Evolutionary conservation across 306 rosid genomes (phyloP).

Genomic region (Sindora glabra): DNA sequence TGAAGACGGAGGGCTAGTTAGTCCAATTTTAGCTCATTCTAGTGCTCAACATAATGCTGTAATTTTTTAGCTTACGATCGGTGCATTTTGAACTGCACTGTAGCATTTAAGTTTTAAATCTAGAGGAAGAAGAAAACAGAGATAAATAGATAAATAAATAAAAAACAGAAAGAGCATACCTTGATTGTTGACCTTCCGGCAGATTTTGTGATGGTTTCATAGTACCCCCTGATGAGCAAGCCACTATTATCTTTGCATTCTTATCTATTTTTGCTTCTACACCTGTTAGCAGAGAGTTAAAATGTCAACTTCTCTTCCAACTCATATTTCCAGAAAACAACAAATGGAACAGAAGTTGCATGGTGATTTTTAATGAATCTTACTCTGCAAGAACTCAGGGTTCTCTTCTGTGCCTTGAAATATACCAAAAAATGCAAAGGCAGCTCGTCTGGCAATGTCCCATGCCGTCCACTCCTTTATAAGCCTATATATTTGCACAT

Average conservation of each 20-base stretch:
- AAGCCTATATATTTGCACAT: constrained; percentile 92
- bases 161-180: constrained; percentile 25
- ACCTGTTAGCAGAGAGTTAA: constrained; percentile 40
- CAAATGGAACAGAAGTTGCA: neutral
- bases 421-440: constrained; percentile 94
- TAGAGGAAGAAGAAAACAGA: neutral
- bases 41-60: no score
- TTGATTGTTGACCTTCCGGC: constrained; percentile 95
- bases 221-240: constrained; percentile 87
- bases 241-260: constrained; percentile 78
- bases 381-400: constrained; percentile 78
- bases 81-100: no score
- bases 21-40: no score
- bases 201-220: constrained; percentile 90
- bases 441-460: constrained; percentile 97
- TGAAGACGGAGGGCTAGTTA: no score
- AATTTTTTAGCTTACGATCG: no score
- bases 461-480: constrained; percentile 99
- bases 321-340: neutral
- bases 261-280: constrained; percentile 69
- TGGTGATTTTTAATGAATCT: neutral
- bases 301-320: neutral
- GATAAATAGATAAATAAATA: neutral
- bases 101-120: neutral
- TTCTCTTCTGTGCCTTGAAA: constrained; percentile 97